These are phyloP conservation scores for Hibiscus trionum DNA, from an alignment of 345 rosid species.

Conservation along the genomic window DNA sequence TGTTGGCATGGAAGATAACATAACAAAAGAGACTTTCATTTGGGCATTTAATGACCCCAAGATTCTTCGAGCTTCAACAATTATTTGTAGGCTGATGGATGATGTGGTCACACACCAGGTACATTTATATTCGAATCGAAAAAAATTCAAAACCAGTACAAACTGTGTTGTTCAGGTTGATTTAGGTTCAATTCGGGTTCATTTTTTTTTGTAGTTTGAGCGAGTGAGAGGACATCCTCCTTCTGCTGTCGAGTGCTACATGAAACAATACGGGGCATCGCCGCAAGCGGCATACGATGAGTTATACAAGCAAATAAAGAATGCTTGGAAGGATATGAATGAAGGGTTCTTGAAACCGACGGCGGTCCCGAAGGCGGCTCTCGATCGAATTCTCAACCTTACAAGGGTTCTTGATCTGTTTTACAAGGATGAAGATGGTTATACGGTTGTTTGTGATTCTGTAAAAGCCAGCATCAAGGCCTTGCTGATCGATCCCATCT, in stretches of 20 bases:
- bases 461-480: neutral
- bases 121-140: neutral
- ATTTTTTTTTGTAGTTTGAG: conserved; percentile 6
- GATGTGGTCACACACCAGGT: conserved; percentile 20
- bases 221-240: conserved; percentile 21
- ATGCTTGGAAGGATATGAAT: conserved; percentile 36
- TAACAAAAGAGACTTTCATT: conserved; percentile 11
- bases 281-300: conserved; percentile 16
- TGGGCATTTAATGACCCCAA: conserved; percentile 17
- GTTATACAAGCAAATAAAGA: neutral
- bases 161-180: neutral
- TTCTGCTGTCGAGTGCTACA: conserved; percentile 28
- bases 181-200: neutral
- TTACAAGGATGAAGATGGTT: neutral
- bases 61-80: conserved; percentile 10
- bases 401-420: neutral
- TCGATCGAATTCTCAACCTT: neutral
- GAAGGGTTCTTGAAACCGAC: conserved; percentile 20
- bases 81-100: neutral
- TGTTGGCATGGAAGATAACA: conserved; percentile 25
- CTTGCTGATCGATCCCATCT: neutral
- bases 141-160: too few relatives aligned
- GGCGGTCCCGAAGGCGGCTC: neutral
- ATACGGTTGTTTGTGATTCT: neutral
- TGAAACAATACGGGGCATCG: neutral